Evolutionary conservation across 2,329 filamentous ascomycete species (phyloP).

Genomic region (Cryphonectria carpinicola): DNA sequence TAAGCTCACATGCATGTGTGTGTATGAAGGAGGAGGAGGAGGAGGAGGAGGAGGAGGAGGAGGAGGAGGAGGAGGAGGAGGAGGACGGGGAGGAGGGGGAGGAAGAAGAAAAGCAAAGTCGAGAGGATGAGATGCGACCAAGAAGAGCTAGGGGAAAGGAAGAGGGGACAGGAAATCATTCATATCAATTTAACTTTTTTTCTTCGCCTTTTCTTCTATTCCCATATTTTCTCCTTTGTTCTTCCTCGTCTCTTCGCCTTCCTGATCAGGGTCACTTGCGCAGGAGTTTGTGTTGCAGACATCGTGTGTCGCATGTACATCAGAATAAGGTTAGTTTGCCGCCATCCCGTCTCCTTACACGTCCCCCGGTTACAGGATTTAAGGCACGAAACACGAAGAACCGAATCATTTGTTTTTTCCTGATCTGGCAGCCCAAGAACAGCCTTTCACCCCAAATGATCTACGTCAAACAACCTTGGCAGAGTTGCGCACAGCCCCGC

Average conservation of each 20-base stretch:
- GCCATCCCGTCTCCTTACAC: conserved; percentile 10
- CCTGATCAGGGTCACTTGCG: conserved; percentile 2
- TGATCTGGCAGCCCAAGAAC: neutral
- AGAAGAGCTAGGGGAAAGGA: neutral
- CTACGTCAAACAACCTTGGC: neutral
- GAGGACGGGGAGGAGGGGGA: too few species aligned
- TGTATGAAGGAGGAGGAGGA: too few species aligned
- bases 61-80: too few species aligned
- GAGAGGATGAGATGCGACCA: neutral
- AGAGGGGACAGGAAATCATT: neutral
- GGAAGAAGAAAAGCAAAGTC: neutral
- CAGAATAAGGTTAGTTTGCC: conserved; percentile 5
- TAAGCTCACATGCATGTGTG: neutral
- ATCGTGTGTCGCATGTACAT: conserved; percentile 9
- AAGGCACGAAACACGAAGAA: conserved; percentile 7
- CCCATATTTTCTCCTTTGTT: too few species aligned
- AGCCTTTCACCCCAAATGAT: neutral
- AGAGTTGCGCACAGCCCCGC: neutral
- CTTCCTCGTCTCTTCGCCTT: conserved; percentile 1
- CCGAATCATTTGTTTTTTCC: neutral
- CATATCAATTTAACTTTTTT: neutral
- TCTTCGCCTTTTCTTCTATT: neutral
- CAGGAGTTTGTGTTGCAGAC: conserved; percentile 2
- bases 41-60: too few species aligned
- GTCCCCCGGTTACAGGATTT: neutral